Evolutionary conservation across 768 basidiomycete genomes (phyloP).

Genomic region (Boletus eberwhitei): DNA sequence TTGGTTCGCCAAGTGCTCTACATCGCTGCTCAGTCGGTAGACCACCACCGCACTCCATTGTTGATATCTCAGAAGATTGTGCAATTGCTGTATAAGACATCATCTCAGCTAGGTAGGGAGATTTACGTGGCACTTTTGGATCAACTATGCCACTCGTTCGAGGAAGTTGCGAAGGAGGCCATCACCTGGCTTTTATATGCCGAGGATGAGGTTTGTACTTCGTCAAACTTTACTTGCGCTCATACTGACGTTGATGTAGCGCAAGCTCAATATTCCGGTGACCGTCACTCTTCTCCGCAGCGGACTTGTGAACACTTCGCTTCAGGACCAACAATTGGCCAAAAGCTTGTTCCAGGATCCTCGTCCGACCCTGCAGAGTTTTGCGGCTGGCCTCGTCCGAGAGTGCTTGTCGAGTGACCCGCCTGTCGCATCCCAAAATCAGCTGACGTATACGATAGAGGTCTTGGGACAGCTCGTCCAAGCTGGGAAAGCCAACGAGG

Average conservation of each 20-base stretch:
- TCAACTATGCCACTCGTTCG: slow-evolving; percentile 82
- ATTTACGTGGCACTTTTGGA: slow-evolving; percentile 89
- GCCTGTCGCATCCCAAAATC: slow-evolving; percentile 73
- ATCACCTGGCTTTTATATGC: slow-evolving; percentile 95
- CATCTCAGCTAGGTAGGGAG: slow-evolving; percentile 82
- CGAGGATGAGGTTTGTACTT: slow-evolving; percentile 79
- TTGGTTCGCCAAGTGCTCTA: slow-evolving; percentile 80
- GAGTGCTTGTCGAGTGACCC: slow-evolving; percentile 83
- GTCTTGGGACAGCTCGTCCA: slow-evolving; percentile 72
- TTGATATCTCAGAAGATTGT: slow-evolving; percentile 97
- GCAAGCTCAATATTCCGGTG: slow-evolving; percentile 94
- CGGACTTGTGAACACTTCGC: slow-evolving; percentile 68
- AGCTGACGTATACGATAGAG: slow-evolving; percentile 79
- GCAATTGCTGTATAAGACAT: slow-evolving; percentile 88
- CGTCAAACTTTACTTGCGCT: neutral
- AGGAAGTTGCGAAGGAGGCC: slow-evolving; percentile 94
- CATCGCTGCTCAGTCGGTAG: slow-evolving; percentile 74
- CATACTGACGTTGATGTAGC: slow-evolving; percentile 42
- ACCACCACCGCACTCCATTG: slow-evolving; percentile 83
- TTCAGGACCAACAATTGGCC: slow-evolving; percentile 89
- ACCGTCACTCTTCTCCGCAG: slow-evolving; percentile 86
- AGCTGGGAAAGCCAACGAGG: slow-evolving; percentile 76
- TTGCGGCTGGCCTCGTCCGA: slow-evolving; percentile 77
- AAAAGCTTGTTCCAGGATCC: slow-evolving; percentile 79
- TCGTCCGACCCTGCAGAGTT: slow-evolving; percentile 72